Evolutionary conservation across 2,329 filamentous ascomycete genomes (phyloP).

Genomic region (Aspergillus neotritici): DNA sequence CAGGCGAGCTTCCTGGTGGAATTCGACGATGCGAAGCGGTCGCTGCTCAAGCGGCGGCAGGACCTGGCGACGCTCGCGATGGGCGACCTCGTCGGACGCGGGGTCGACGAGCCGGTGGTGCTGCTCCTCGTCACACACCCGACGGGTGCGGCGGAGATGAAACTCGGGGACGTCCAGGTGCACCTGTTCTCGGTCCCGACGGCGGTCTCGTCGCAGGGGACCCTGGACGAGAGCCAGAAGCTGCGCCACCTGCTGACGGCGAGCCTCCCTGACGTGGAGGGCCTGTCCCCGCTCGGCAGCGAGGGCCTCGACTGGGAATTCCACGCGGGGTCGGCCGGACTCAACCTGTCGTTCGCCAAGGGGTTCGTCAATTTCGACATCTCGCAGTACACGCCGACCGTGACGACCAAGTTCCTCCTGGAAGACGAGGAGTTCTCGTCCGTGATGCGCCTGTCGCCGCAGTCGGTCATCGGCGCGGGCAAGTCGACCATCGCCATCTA

Average conservation of each 20-base stretch:
- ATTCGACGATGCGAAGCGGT: constrained; percentile 38
- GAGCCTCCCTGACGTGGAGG: constrained; percentile 29
- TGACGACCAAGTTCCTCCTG: constrained; percentile 36
- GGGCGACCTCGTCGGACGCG: constrained; percentile 25
- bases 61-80: constrained; percentile 35
- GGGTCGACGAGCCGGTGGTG: constrained; percentile 30
- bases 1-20: constrained; percentile 35
- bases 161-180: constrained; percentile 33
- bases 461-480: constrained; percentile 38
- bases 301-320: constrained; percentile 34
- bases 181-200: constrained; percentile 38
- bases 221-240: constrained; percentile 28
- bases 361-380: constrained; percentile 41
- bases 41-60: constrained; percentile 36
- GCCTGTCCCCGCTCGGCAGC: constrained; percentile 20
- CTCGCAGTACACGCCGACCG: constrained; percentile 37
- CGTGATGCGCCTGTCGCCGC: constrained; percentile 39
- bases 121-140: constrained; percentile 38
- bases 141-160: constrained; percentile 20
- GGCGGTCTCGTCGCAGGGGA: constrained; percentile 15
- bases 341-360: constrained; percentile 35
- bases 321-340: constrained; percentile 34
- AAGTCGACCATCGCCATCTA: constrained; percentile 41
- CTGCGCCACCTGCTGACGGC: constrained; percentile 35
- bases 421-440: constrained; percentile 35